phyloP scores from a whole-genome alignment of 345 rosid species.

The Fremontodendron californicum region DNA sequence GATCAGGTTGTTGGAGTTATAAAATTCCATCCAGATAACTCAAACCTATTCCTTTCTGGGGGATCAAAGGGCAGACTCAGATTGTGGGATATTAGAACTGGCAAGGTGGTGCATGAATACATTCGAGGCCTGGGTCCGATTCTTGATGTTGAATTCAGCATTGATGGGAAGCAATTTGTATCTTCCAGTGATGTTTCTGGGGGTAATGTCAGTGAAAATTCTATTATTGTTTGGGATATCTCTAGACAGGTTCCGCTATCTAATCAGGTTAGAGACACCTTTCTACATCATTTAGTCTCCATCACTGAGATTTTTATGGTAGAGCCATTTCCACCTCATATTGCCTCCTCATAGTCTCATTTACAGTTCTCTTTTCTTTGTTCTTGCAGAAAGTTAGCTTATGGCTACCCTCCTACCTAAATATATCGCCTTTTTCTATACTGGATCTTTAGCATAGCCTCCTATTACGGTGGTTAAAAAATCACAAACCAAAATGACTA shows the following conservation, averaged over 20 bases:
- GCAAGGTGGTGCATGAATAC: constrained; percentile 54
- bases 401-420: neutral
- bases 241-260: constrained; percentile 70
- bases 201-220: constrained; percentile 69
- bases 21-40: constrained; percentile 61
- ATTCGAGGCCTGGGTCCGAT: constrained; percentile 56
- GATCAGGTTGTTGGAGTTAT: constrained; percentile 62
- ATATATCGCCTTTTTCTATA: neutral
- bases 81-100: constrained; percentile 74
- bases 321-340: neutral
- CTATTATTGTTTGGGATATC: constrained; percentile 76
- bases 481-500: neutral
- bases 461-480: neutral
- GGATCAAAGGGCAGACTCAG: constrained; percentile 70
- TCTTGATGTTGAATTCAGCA: constrained; percentile 75
- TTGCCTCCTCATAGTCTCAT: neutral
- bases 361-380: constrained; percentile 2
- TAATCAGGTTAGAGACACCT: constrained; percentile 57
- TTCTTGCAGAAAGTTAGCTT: neutral
- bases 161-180: constrained; percentile 59
- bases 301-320: constrained; percentile 8
- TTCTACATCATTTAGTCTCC: constrained; percentile 8
- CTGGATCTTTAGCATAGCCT: neutral
- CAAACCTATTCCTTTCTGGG: constrained; percentile 74
- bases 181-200: constrained; percentile 80